Conservation (phyloP, 257 asterid genomes). For the Fraxinus pennsylvanica region DNA sequence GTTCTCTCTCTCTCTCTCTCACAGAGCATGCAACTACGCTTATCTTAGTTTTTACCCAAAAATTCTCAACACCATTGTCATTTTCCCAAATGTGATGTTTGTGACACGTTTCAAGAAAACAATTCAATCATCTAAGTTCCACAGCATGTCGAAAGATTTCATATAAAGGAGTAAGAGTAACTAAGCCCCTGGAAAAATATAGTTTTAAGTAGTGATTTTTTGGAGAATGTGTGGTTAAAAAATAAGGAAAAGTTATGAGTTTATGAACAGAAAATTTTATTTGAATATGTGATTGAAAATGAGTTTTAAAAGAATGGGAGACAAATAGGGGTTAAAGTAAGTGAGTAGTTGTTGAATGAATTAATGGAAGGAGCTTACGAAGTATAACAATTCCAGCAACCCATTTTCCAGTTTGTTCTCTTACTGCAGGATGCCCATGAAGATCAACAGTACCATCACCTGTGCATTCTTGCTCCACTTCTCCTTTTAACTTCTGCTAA, state of each 20-base stretch:
- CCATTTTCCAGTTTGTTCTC: constrained; percentile 65
- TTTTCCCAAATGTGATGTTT: constrained; percentile 19
- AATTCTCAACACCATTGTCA: constrained; percentile 9
- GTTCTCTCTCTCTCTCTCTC: background rate
- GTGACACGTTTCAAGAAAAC: constrained; percentile 8
- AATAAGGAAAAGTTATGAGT: too few species aligned
- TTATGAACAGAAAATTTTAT: too few species aligned
- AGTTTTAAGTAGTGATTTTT: too few species aligned
- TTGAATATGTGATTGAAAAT: too few species aligned
- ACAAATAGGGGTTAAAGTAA: too few species aligned
- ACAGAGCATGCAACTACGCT: constrained; percentile 26
- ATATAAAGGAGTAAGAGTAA: too few species aligned
- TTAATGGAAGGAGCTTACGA: constrained; percentile 37
- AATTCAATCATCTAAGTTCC: background rate
- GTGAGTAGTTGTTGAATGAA: too few species aligned
- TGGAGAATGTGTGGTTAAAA: too few species aligned
- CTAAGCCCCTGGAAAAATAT: too few species aligned
- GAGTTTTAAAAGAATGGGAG: too few species aligned
- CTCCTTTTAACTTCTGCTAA: constrained; percentile 36
- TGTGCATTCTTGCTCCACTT: constrained; percentile 43
- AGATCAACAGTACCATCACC: constrained; percentile 79
- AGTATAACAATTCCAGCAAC: constrained; percentile 69
- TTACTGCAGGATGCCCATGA: constrained; percentile 65
- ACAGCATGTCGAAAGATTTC: background rate
- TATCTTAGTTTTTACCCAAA: background rate